Percentiles rank a stretch among this genome's conserved stretches.
phyloP scores from a whole-genome alignment of 768 basidiomycete species.

The Pulveroboletus sp. region DNA sequence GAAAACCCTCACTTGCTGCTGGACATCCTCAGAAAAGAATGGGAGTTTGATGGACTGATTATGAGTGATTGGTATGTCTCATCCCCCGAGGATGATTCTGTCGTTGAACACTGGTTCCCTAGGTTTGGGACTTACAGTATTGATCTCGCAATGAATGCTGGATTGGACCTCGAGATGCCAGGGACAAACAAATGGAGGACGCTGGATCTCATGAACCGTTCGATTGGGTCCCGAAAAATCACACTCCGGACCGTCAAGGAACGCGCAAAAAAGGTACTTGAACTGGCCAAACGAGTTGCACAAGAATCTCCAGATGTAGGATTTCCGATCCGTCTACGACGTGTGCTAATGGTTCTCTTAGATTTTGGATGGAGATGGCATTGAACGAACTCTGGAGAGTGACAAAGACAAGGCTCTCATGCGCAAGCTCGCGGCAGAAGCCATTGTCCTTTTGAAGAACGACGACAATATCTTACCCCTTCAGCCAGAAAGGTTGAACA shows the following conservation, averaged over 20 bases:
- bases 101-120: not conserved
- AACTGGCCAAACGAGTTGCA: slow-evolving; percentile 69
- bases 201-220: slow-evolving; percentile 62
- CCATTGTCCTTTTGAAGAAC: slow-evolving; percentile 78
- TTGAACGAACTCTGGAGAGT: slow-evolving; percentile 61
- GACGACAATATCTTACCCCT: slow-evolving; percentile 39
- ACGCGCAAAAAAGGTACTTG: slow-evolving; percentile 63
- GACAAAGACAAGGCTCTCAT: slow-evolving; percentile 61
- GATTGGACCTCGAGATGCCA: slow-evolving; percentile 80
- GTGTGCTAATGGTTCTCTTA: slow-evolving; percentile 21
- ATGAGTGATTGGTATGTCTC: slow-evolving; percentile 77
- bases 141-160: slow-evolving; percentile 66
- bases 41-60: slow-evolving; percentile 68
- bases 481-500: slow-evolving; percentile 48
- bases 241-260: slow-evolving; percentile 62
- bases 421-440: slow-evolving; percentile 63
- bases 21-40: slow-evolving; percentile 67
- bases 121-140: slow-evolving; percentile 76
- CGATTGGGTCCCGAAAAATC: slow-evolving; percentile 60
- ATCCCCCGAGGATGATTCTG: not conserved
- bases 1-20: slow-evolving; percentile 61
- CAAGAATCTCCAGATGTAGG: slow-evolving; percentile 61
- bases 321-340: not conserved
- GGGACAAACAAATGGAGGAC: slow-evolving; percentile 75
- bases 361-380: slow-evolving; percentile 70